Evolutionary conservation across 2,329 filamentous ascomycete species (phyloP).

Genomic region (Xylogone sp.): DNA sequence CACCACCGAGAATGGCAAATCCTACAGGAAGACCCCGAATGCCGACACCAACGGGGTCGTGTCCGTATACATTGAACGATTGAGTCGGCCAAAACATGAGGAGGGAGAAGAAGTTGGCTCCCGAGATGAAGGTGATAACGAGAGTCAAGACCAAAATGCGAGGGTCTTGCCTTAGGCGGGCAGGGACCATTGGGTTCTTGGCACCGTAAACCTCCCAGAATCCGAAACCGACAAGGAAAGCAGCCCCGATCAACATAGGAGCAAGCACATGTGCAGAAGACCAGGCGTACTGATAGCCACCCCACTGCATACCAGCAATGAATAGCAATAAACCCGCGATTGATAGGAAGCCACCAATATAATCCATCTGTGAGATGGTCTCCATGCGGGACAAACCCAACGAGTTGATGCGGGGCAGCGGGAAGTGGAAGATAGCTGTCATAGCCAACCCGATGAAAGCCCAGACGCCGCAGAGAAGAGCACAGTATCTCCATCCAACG

Average conservation of each 20-base stretch:
- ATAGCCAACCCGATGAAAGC: background rate
- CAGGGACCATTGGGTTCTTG: background rate
- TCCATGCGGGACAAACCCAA: background rate
- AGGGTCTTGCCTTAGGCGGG: background rate
- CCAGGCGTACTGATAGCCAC: constrained; percentile 31
- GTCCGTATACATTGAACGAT: background rate
- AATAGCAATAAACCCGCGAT: background rate
- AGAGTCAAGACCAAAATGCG: background rate
- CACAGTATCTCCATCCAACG: background rate
- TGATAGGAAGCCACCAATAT: background rate
- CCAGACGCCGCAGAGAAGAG: too few relatives aligned
- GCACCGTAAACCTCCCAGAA: constrained; percentile 17
- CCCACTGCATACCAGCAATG: constrained; percentile 12
- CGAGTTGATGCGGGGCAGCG: background rate
- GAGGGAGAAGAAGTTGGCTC: background rate
- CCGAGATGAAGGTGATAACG: background rate
- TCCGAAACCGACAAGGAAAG: constrained; percentile 13
- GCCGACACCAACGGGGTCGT: background rate
- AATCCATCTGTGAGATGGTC: background rate
- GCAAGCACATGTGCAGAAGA: constrained; percentile 31
- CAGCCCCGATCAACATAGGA: constrained; percentile 12
- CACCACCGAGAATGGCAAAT: background rate
- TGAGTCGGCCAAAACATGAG: background rate
- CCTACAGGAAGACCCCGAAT: background rate
- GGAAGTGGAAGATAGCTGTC: background rate